Base-by-base conservation (phyloP, 2,329 filamentous ascomycete species). In the Neopestalotiopsis clavispora region DNA sequence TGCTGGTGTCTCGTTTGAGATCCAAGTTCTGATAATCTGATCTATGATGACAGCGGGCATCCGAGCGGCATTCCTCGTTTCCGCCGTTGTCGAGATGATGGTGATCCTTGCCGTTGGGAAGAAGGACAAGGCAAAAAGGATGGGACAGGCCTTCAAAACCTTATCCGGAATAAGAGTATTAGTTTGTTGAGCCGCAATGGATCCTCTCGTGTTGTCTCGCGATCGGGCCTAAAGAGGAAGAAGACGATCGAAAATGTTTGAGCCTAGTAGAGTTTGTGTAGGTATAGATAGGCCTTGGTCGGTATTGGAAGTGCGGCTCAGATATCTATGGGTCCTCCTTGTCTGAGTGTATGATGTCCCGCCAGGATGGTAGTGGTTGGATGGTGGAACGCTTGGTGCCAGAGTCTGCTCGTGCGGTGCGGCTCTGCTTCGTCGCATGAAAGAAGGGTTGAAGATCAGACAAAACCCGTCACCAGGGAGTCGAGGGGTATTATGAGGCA, bases 21-120 rank as follows among this genome's bases (percentile, higher is more conserved):
- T 83, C 84, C 84, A 86, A 72, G 82, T 83, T 81, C 83, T 82
- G 74, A 78, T 78, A 74, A 84, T 85, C 80, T 80, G 83, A 82
- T 86, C 83, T 85, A 85, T 84, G 74, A 81, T 81, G 78, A 82
- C 81, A 80, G 84, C 80, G 77, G 81, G 86, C 86, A 89, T 87
- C 79, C 83, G 85, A 82, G 81, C 85, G 82, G 80, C 82, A 85
- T 84, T 75, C 73, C 69, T 62, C 66, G 67, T 69, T 74, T 76
- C 72, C 69, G 74, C 45, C 69, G 45, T 69, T 68, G 56, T 68
- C 63, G 23, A 28, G 23, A 69, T 57, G 61, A 59, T 38, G n/a
- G 20, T 30, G 60, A 45, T 68, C 70, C 69, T 71, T 65, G 67
- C 52, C 66, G 40, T 63, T 28, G 3, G 23, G 23, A 28, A 28